These are phyloP conservation scores for Lablab purpureus DNA, from an alignment of 306 rosid species.

Conservation along the genomic window DNA sequence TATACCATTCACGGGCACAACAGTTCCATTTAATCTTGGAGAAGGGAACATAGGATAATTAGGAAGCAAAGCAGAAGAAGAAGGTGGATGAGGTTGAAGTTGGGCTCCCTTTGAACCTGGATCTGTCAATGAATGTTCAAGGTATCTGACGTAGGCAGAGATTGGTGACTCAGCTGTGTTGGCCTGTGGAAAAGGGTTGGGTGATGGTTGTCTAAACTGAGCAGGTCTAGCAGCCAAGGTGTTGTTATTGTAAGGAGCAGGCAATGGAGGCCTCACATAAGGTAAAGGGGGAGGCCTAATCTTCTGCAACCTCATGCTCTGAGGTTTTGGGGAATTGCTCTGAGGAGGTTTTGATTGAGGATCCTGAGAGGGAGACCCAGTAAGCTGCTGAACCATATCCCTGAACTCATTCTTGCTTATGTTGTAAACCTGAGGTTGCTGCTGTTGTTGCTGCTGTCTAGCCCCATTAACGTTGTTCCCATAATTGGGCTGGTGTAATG, in stretches of 20 bases:
- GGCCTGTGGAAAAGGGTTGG: slow-evolving; percentile 51
- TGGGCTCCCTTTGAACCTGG: slow-evolving; percentile 60
- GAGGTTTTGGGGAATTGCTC: slow-evolving; percentile 65
- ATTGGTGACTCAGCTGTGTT: slow-evolving; percentile 76
- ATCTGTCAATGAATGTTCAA: slow-evolving; percentile 64
- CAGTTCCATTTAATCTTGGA: slow-evolving; percentile 56
- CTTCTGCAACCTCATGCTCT: slow-evolving; percentile 72
- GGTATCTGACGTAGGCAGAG: slow-evolving; percentile 77
- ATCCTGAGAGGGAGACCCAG: slow-evolving; percentile 81
- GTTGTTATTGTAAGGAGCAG: slow-evolving; percentile 53
- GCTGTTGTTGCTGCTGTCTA: slow-evolving; percentile 54
- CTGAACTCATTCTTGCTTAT: slow-evolving; percentile 88
- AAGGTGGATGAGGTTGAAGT: slow-evolving; percentile 35
- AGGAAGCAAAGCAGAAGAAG: slow-evolving; percentile 63
- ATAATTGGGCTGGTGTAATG: slow-evolving; percentile 66
- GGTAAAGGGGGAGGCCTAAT: slow-evolving; percentile 85
- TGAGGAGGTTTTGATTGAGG: slow-evolving; percentile 67
- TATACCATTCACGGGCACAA: slow-evolving; percentile 45
- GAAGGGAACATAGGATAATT: slow-evolving; percentile 55
- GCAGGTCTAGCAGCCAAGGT: slow-evolving; percentile 56
- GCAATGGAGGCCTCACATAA: slow-evolving; percentile 56
- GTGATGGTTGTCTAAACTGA: slow-evolving; percentile 63
- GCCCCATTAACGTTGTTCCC: slow-evolving; percentile 45
- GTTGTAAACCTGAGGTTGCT: slow-evolving; percentile 86
- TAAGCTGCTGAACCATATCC: slow-evolving; percentile 75